These are phyloP conservation scores for Crassisporium funariophilum DNA, from an alignment of 768 basidiomycete species.

Conservation along the genomic window DNA sequence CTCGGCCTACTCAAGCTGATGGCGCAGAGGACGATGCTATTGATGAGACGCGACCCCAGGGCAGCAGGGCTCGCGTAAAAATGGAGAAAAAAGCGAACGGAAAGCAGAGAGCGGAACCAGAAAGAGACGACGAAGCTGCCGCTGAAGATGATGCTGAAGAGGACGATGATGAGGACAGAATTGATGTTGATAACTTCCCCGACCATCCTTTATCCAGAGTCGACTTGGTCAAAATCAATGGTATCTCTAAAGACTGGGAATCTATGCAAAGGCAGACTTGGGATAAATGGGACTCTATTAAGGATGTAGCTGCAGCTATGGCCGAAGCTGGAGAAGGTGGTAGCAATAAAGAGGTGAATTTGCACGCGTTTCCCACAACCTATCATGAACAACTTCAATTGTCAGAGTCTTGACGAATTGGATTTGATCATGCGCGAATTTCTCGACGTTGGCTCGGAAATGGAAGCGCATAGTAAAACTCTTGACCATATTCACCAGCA, in stretches of 20 bases:
- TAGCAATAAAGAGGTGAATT: conserved; percentile 48
- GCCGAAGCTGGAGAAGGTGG: conserved; percentile 64
- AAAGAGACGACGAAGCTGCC: no score
- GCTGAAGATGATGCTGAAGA: conserved; percentile 33
- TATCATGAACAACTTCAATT: conserved; percentile 5
- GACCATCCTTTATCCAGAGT: conserved; percentile 66
- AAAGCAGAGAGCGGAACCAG: conserved; percentile 29
- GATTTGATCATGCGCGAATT: conserved; percentile 70
- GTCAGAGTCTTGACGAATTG: conserved; percentile 57
- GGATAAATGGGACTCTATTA: conserved; percentile 45
- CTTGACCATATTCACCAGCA: conserved; percentile 59
- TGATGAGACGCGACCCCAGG: conserved; percentile 41
- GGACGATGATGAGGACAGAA: conserved; percentile 51
- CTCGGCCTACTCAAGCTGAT: conserved; percentile 35
- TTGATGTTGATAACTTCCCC: conserved; percentile 62
- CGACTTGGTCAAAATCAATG: conserved; percentile 54
- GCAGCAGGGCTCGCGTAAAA: conserved; percentile 29
- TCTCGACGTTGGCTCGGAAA: conserved; percentile 65
- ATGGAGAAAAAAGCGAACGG: conserved; percentile 35
- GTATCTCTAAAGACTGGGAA: conserved; percentile 66
- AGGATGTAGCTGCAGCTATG: conserved; percentile 50
- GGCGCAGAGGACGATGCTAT: conserved; percentile 46
- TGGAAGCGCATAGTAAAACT: conserved; percentile 55
- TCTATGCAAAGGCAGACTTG: conserved; percentile 49
- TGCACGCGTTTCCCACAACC: neutral